Evolutionary conservation across 108 stramenopile genomes (phyloP), one percentile per base, ranked within the genome.

Genomic region (Cyclotella baltica): DNA sequence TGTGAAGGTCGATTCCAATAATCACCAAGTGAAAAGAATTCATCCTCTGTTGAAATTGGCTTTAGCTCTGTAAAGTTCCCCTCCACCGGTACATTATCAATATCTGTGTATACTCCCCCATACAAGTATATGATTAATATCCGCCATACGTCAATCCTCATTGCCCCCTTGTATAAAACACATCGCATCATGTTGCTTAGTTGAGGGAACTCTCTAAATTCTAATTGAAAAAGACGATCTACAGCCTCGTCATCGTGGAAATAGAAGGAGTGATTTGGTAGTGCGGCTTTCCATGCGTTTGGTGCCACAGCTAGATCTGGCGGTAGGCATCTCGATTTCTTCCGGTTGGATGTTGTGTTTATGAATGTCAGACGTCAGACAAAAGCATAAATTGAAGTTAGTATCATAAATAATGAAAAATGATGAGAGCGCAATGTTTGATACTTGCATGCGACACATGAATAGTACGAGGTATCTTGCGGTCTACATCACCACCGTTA

Each of bases 191-290:
- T 35, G 3, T 55, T 52, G 8, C 22, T 18, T 4, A 89, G 38
- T 35, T 81, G 84, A 20, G 86, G 84, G 75, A 88, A 85, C 36
- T 83, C 78, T 20, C 64, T 33, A 70, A 73, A 81, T 31, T 81
- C 19, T 8, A 75, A 30, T 19, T 79, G n/a, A n/a, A 90, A 63
- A 35, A 90, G 28, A 64, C 85, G 75, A 47, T 88, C 77, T 3
- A 89, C 78, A 20, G 87, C 88, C 4, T 76, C 85, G 64, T 90
- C 88, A 51, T 88, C 86, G 67, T 92, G 88, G 67, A 92, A 78
- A 48, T 84, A 89, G 34, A 87, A 75, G 11, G 73, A 67, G 62
- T 87, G 87, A 46, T 82, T 30, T 10, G 86, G 86, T 1, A 87
- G 59, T 9, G 57, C 70, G 11, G 80, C 58, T 53, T 80, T 73